Evolutionary conservation across 1,284 basidiomycete genomes (phyloP), one percentile per base, ranked within the genome.

Genomic region (Leccinum cinnamomeum): DNA sequence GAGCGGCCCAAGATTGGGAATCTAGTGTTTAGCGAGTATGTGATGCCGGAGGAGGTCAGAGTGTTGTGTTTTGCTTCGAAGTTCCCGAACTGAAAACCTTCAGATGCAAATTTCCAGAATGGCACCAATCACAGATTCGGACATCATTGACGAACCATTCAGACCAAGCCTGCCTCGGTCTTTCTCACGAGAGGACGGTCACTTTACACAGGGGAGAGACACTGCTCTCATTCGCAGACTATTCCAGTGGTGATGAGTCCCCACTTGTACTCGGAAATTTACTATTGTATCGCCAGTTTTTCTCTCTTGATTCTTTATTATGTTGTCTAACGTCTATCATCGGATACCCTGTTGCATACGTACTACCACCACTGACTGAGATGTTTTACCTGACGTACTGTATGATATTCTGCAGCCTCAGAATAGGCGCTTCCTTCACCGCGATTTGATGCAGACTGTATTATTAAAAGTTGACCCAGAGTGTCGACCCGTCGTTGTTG

Each of bases 31-130:
- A 79, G 79, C 16, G 77, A 81, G 37, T 67, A 68, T 69, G 71
- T 89, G 33, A 90, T 92, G 89, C 82, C 82, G 64, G 79, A 81
- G 60, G 87, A 89, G 76, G 89, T 89, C 67, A 61, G 80, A 68
- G 5, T 51, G 12, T 56, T 59, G 51, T 8, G 4, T 46, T 51
- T 54, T 62, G 10, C 1, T 53, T 37, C 25, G 23, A 39, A 20
- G 18, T 59, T 41, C 58, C 62, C 61, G 39, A 60, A 48, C 64
- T 56, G 54, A 60, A 28, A 57, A n/a, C 20, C 14, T 48, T 33
- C 66, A 87, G 86, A 82, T 84, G 81, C 84, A 85, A 75, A 80
- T 82, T 62, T 81, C 84, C 30, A 78, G 88, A 62, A 84, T 88
- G 59, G 79, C 82, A 20, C 79, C 81, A 5, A 56, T 74, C 57